Base-by-base conservation (phyloP, 2,329 filamentous ascomycete species). In the Fonsecaea nubica region DNA sequence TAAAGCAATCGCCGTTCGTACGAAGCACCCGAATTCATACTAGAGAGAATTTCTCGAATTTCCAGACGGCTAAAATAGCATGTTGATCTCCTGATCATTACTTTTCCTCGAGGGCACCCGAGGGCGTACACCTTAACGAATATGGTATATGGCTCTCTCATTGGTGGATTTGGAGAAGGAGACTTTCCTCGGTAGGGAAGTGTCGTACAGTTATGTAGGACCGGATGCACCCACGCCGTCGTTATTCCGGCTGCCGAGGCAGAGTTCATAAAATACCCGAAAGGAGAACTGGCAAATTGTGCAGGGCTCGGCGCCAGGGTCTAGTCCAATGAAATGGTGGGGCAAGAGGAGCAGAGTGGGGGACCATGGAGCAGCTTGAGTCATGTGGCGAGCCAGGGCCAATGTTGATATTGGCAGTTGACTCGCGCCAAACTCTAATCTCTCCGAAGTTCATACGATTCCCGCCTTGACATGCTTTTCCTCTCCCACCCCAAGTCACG, bases 371-470 rank as follows among this genome's bases (percentile, higher is more conserved):
- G 6, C 25, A 9, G 8, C 45, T 10, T 9, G 45, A 50, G 45
- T 50, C 45, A 50, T 18, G 45, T 25, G 45, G 4, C 7, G 45
- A 50, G 45, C 8, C 10, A 4, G 2, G 13, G 4, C 45, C 18
- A 50, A 50, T 50, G 4, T 25, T 12, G 21, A 4, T 10, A 2
- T 9, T 25, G 6, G 8, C 21, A 1, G 1, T 25, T 25, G 45
- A 50, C 45, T 50, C 45, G 9, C 9, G 18, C 8, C 45, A 50
- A 50, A 50, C 45, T 50, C 45, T 50, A 50, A 25, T 50, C 25
- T 50, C 45, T 50, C 45, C 45, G 45, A 50, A 50, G 45, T 50
- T 12, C 18, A 25, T 8, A 4, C 12, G 45, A 25, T 50, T 25
- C 25, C 45, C 45, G 25, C 45, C 45, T 25, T 21, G 9, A 12